Base-by-base conservation (phyloP, 257 asterid species). In the Plectranthus barbatus region DNA sequence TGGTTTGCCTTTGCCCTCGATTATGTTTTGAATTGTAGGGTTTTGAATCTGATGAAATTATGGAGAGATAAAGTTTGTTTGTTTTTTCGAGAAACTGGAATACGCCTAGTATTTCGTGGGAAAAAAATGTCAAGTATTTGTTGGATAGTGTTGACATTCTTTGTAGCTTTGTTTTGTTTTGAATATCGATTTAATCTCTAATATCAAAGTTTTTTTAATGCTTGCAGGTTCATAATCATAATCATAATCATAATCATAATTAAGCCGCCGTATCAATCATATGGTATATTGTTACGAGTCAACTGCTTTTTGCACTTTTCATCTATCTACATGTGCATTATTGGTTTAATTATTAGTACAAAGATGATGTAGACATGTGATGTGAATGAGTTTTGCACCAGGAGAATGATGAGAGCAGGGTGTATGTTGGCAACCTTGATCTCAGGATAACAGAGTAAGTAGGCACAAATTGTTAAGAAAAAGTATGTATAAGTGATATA, bases 381-480 rank as follows among this genome's bases (percentile, higher is more conserved):
- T n/a, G n/a, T n/a, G n/a, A n/a, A n/a, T n/a, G n/a, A n/a, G n/a
- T n/a, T n/a, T n/a, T n/a, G n/a, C n/a, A n/a, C n/a, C n/a, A n/a
- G n/a, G n/a, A n/a, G n/a, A n/a, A n/a, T n/a, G n/a, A n/a, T n/a
- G 94, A 88, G 74, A 80, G 88, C 83, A 84, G 88, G 60, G 79
- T 91, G 20, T 91, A 88, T 41, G 64, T 91, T 23, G 98, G 94
- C 58, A 91, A 91, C 81, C 90, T 91, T 42, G 96, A 88, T 81
- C 77, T 84, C 58, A 78, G 95, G 77, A 74, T 91, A 77, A 86
- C 98, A 45, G 79, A 74, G 79, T 74, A 81, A 50, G 83, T 44
- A n/a, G n/a, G n/a, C n/a, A n/a, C n/a, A n/a, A n/a, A n/a, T n/a
- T n/a, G n/a, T n/a, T n/a, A n/a, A n/a, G n/a, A n/a, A n/a, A n/a